A percentile compares a stretch with the other conserved stretches of the same genome.
phyloP scores from a whole-genome alignment of 306 rosid species.

The Vigna nakashimae region DNA sequence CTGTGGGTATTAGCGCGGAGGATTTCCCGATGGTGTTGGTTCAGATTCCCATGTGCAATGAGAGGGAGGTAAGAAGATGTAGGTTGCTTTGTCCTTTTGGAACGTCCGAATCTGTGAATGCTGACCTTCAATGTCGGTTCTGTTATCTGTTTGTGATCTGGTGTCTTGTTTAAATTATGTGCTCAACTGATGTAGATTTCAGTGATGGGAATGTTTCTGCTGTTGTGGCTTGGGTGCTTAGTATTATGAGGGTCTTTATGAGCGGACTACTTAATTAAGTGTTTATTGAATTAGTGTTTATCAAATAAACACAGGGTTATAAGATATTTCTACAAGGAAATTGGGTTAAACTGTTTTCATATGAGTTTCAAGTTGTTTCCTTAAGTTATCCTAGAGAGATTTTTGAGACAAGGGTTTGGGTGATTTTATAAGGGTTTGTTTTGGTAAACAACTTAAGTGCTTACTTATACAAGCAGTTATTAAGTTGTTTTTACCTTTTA shows the following conservation, averaged over 20 bases:
- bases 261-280: background rate
- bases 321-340: background rate
- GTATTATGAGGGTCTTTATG: background rate
- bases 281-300: background rate
- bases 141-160: background rate
- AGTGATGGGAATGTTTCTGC: background rate
- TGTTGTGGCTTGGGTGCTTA: background rate
- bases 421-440: too few species aligned
- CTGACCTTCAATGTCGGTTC: background rate
- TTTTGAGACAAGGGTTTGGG: too few species aligned
- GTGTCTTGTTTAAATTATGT: background rate
- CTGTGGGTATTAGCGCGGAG: slow-evolving; percentile 52
- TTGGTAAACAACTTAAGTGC: too few species aligned
- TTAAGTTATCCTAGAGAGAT: too few species aligned
- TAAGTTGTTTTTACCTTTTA: too few species aligned
- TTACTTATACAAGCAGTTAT: too few species aligned
- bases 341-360: background rate
- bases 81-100: slow-evolving; percentile 65
- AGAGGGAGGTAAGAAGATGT: slow-evolving; percentile 99
- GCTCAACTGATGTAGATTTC: background rate
- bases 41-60: slow-evolving; percentile 99
- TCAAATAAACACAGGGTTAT: background rate
- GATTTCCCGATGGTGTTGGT: slow-evolving; percentile 92
- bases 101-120: background rate
- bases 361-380: too few species aligned